Conservation (phyloP, 306 rosid genomes). For the Cucumis hystrix region DNA sequence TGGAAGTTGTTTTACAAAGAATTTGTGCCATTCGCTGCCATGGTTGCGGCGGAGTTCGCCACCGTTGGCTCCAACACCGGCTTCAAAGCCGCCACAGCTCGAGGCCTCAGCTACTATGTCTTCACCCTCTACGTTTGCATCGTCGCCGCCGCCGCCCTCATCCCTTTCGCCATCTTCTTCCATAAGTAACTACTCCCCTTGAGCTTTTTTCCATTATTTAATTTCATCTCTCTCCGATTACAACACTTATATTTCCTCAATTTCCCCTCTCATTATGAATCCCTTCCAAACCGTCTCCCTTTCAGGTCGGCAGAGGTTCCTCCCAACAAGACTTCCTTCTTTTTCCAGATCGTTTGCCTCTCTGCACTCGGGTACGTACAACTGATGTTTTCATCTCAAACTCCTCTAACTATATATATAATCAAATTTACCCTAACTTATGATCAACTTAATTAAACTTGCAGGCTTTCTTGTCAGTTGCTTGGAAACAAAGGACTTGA, state of each 20-base stretch:
- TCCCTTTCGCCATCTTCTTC: constrained; percentile 32
- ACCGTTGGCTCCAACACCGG: constrained; percentile 29
- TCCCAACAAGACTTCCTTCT: neutral
- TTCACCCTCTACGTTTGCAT: constrained; percentile 30
- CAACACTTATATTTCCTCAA: too few relatives aligned
- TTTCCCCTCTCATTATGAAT: neutral
- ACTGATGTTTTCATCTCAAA: neutral
- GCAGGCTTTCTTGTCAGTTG: constrained; percentile 14
- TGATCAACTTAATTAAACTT: too few relatives aligned
- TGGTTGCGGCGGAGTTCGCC: constrained; percentile 32
- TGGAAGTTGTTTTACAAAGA: constrained; percentile 13
- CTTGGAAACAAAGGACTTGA: constrained; percentile 62
- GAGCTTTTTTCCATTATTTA: neutral
- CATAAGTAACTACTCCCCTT: constrained; percentile 27
- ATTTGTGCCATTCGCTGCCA: constrained; percentile 29
- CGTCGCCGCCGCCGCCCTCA: constrained; percentile 21
- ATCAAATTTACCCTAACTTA: too few relatives aligned
- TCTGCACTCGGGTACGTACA: neutral
- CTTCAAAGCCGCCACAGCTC: constrained; percentile 40
- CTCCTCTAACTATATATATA: neutral
- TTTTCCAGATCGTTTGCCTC: neutral
- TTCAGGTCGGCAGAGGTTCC: neutral
- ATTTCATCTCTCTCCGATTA: too few relatives aligned
- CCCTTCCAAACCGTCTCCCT: too few relatives aligned
- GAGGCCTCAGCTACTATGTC: constrained; percentile 42